Percentiles rank a stretch among this genome's conserved stretches.
phyloP scores from a whole-genome alignment of 139 green algal genomes.

The Chlorella sp. region DNA sequence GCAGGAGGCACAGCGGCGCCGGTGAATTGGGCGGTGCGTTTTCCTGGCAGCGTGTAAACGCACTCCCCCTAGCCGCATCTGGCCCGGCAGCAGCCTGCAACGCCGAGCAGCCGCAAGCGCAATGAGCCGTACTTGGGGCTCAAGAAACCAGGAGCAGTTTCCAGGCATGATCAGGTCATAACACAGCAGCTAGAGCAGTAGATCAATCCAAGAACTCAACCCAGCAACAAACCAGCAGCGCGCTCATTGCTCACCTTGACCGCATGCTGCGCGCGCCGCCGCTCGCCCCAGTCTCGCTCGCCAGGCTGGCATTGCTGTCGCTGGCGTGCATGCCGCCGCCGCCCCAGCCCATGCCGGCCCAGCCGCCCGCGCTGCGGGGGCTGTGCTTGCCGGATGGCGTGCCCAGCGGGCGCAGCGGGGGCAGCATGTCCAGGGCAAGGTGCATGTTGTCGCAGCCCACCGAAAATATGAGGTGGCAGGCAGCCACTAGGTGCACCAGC shows the following conservation, averaged over 20 bases:
- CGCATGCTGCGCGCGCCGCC: neutral
- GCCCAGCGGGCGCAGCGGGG: slow-evolving; percentile 26
- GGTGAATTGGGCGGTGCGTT: too few species aligned
- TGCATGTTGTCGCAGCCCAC: slow-evolving; percentile 32
- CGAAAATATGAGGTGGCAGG: slow-evolving; percentile 52
- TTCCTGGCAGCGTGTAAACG: too few species aligned
- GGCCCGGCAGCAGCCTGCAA: slow-evolving; percentile 31
- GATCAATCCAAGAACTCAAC: neutral
- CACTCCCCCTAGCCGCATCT: slow-evolving; percentile 38
- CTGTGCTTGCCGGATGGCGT: neutral
- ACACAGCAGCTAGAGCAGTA: too few species aligned
- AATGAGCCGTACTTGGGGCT: neutral
- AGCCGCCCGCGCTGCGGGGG: neutral
- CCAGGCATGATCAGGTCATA: too few species aligned
- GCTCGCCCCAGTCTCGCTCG: neutral
- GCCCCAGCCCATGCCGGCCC: neutral
- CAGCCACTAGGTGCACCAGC: slow-evolving; percentile 39
- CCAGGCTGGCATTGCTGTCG: slow-evolving; percentile 16
- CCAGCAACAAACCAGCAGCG: neutral
- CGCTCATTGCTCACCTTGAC: neutral
- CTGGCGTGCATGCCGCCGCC: neutral
- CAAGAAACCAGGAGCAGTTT: too few species aligned
- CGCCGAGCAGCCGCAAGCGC: neutral
- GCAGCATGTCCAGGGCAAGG: slow-evolving; percentile 33
- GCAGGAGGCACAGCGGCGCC: too few species aligned